Base-by-base conservation (phyloP, 2,329 filamentous ascomycete genomes). In the Phoma sp. region DNA sequence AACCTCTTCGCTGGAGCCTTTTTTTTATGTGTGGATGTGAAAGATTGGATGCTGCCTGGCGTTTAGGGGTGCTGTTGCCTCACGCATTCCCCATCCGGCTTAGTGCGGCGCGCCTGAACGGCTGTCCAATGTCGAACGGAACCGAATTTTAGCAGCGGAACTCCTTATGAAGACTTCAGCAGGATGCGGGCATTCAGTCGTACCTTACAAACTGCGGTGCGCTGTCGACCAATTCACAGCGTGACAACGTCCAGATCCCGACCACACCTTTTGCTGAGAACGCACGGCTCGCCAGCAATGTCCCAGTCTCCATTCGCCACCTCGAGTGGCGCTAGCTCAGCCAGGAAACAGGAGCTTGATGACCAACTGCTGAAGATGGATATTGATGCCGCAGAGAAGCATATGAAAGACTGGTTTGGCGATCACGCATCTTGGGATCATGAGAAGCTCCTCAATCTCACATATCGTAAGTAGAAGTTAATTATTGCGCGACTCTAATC, bases 381-480 rank as follows among this genome's bases (percentile, higher is more conserved):
- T 18, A 43, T 57, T 8, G 51, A 61, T 41, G 57, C 27, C 8
- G 41, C 50, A 4, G 59, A 61, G 24, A 47, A 52, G 29, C 38
- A 41, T 11, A 30, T 52, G 47, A 61, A 55, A 22, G 32, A 61
- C 3, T 43, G 33, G 36, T 48, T 57, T n/a, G 57, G 59, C 13
- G 57, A 61, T 33, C 46, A 59, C 22, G 53, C 43, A n/a, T 50
- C 41, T 7, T 58, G 55, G 59, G 44, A 44, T 29, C 57, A 60
- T 35, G 47, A 58, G 11, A 52, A 58, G 47, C 43, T 62, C 2
- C 32, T 36, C 11, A 45, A 29, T 1, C 42, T 45, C 11, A 13
- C 22, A 7, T 45, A 45, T 14, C n/a, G 42, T 45, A 27, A 22
- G 22, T n/a, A 9, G 22, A 32, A 1, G n/a, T n/a, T n/a, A n/a